These are phyloP conservation scores for Nannochloropsis gaditana DNA, from an alignment of 108 stramenopile genomes.

Conservation along the genomic window DNA sequence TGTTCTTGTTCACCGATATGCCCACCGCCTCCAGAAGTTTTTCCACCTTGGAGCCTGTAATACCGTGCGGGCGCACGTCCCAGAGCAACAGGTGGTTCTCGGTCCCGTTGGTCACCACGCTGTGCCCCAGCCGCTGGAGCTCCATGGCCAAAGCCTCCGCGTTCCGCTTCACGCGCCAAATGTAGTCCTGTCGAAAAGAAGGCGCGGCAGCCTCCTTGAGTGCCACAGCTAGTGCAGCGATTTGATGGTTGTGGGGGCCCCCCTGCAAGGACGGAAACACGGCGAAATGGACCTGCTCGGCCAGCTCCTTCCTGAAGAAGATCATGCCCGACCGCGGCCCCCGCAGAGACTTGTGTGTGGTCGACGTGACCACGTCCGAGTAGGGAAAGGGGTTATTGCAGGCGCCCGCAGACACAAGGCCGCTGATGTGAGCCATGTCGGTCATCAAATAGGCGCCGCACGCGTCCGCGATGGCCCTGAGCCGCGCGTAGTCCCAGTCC, in stretches of 20 bases:
- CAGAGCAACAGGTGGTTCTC: constrained; percentile 98
- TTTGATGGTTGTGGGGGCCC: constrained; percentile 60
- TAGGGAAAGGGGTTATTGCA: constrained; percentile 93
- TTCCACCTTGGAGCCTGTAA: constrained; percentile 50
- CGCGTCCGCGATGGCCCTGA: constrained; percentile 64
- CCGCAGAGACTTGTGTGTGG: constrained; percentile 98
- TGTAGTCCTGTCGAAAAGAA: constrained; percentile 28
- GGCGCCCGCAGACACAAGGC: constrained; percentile 86
- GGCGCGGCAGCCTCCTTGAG: constrained; percentile 51
- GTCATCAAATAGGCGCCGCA: constrained; percentile 80
- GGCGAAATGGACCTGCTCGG: constrained; percentile 52
- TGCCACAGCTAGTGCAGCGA: constrained; percentile 54
- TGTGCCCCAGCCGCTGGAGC: constrained; percentile 73
- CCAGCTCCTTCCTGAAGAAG: constrained; percentile 78
- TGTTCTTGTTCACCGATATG: constrained; percentile 58
- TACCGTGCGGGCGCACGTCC: constrained; percentile 61
- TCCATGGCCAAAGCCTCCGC: constrained; percentile 61
- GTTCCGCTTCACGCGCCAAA: constrained; percentile 41
- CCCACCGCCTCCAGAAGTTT: constrained; percentile 40
- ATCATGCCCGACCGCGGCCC: constrained; percentile 99
- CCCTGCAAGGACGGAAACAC: constrained; percentile 58
- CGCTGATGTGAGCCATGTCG: constrained; percentile 99
- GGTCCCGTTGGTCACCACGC: constrained; percentile 95
- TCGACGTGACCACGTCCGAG: constrained; percentile 99
- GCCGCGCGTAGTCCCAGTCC: constrained; percentile 96